Evolutionary conservation across 352 stramenopile species (phyloP), one percentile per base, ranked within the genome.

Genomic region (Phytophthora pistaciae): DNA sequence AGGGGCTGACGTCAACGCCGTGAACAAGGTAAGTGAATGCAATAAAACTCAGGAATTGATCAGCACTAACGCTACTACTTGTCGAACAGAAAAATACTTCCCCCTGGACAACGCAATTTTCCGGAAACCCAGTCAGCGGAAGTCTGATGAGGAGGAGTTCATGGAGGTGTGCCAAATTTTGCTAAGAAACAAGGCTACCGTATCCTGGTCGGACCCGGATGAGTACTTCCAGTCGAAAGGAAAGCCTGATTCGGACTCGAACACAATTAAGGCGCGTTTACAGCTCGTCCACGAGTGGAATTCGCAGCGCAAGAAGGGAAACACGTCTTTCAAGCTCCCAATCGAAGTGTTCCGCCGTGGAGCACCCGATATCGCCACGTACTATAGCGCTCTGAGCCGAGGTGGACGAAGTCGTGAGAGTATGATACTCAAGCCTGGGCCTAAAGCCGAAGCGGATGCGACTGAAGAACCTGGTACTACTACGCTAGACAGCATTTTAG

Each of bases 321-420:
- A 33, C 13, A 36, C 38, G 7, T 48, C 44, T 40, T 55, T 62
- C 53, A 60, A 44, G 23, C 36, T 63, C 3, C 50, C 61, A 18
- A 52, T 60, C 18, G 61, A 72, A 61, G 62, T 72, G 1, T 60
- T 78, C 9, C 33, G 60, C 18, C 48, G 60, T 36, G 60, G 48
- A 1, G 60, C 48, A 27, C 31, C 33, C 3, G 31, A 61, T 1
- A 63, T 74, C 13, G 21, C 50, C 5, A 68, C 53, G 3, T 80
- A 75, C 36, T 54, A 74, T 23, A 23, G 20, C 10, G 46, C 64
- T 36, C 46, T 60, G 3, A 55, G 21, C 33, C 38, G 40, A 52
- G 38, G 56, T 25, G 56, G 56, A 42, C 56, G 25, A 63, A 21
- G 18, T 36, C 40, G 25, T 27, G 40, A 42, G 6, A 55, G 18